Base-by-base conservation (phyloP, 148 eudicot genomes). In the Cornus suecica region DNA sequence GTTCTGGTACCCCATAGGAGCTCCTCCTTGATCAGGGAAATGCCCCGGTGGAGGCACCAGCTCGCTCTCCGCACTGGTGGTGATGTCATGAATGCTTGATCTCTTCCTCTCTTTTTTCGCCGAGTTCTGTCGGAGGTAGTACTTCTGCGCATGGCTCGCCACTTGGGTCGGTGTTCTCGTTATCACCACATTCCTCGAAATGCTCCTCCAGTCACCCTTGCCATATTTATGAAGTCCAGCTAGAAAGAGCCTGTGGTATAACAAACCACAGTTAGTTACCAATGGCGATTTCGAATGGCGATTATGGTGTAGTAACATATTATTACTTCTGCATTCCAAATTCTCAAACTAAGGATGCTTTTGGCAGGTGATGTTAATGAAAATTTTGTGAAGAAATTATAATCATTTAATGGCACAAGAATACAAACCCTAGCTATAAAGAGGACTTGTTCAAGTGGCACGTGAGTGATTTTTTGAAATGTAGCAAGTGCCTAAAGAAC, bases 141-240 rank as follows among this genome's bases (percentile, higher is more conserved):
- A 90, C 62, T 90, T 90, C 63, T 90, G 93, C 15, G 93, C 93
- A 30, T 89, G 93, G 77, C 93, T 89, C 25, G 93, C 93, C 32
- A 89, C 93, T 72, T 89, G 93, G 1, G 93, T 87, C 15, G 93
- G 91, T 20, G 91, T 87, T 64, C 93, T 79, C 9, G 91, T 82
- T 29, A 90, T 88, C 51, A 90, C 93, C 68, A 84, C 88, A 52
- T 86, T 90, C 70, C 93, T 83, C 37, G 93, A 90, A 16, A 90
- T 90, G 75, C 91, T 87, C 83, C 93, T 79, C 93, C 93, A 90
- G 52, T 90, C 93, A 52, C 93, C 93, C 76, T 86, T 86, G 16
- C 93, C 93, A 37, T 86, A 90, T 62, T 72, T 83, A 23, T 86
- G 81, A 24, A 90, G 85, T 66, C 93, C 93, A 15, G 77, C 41